Conservation (phyloP, 164 flowering plant genomes). For the Chimonanthus salicifolius region DNA sequence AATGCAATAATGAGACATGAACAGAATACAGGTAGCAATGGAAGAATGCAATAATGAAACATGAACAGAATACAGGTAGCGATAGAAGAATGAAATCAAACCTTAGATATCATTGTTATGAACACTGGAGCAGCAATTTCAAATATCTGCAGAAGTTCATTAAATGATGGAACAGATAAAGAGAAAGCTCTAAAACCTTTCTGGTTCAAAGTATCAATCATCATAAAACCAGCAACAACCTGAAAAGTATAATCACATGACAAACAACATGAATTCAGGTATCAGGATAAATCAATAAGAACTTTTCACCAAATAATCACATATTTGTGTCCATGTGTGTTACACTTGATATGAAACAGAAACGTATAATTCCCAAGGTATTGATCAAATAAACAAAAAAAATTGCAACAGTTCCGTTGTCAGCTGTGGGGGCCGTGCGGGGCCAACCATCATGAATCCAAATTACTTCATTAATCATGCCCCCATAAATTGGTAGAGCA, state of each 20-base stretch:
- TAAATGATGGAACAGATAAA: constrained; percentile 55
- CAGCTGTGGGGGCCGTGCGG: no score
- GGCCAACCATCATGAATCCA: no score
- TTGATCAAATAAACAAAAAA: no score
- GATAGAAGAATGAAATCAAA: constrained; percentile 17
- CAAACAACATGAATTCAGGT: not conserved
- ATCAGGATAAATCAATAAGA: not conserved
- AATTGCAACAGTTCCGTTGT: no score
- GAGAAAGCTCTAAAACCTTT: constrained; percentile 76
- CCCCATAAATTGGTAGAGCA: no score
- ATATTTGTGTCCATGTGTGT: no score
- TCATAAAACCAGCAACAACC: constrained; percentile 88
- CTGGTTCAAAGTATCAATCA: constrained; percentile 64
- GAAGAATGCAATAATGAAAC: not conserved
- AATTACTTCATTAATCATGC: no score
- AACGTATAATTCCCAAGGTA: not conserved
- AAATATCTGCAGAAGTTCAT: constrained; percentile 58
- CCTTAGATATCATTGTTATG: constrained; percentile 88
- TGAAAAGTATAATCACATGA: constrained; percentile 22
- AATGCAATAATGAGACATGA: not conserved
- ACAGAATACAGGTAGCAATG: no score
- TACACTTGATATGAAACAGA: not conserved
- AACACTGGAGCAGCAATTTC: constrained; percentile 93
- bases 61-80: no score
- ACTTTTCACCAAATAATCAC: not conserved